Evolutionary conservation across 2,329 filamentous ascomycete genomes (phyloP).

Genomic region (Kalaharituber pfeilii): DNA sequence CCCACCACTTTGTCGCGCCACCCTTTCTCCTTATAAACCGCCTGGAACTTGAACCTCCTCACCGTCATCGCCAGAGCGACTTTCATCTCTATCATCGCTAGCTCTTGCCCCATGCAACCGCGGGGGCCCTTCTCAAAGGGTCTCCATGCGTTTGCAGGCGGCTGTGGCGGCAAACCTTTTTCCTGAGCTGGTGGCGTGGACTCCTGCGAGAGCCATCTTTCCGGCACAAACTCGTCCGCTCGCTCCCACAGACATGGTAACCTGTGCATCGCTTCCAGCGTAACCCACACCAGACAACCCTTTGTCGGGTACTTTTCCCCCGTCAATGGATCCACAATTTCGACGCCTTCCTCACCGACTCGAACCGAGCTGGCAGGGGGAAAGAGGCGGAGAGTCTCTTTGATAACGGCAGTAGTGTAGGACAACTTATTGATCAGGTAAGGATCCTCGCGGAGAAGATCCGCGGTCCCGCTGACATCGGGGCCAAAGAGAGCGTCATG

Average conservation of each 20-base stretch:
- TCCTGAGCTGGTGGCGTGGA: conserved; percentile 24
- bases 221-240: conserved; percentile 16
- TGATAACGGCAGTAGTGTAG: conserved; percentile 37
- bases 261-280: conserved; percentile 18
- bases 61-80: conserved; percentile 35
- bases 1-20: conserved; percentile 25
- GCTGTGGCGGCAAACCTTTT: conserved; percentile 28
- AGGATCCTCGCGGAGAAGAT: conserved; percentile 30
- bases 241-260: conserved; percentile 21
- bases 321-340: conserved; percentile 30
- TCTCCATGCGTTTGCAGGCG: conserved; percentile 36
- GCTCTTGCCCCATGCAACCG: conserved; percentile 41
- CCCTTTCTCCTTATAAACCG: conserved; percentile 27
- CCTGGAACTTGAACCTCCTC: conserved; percentile 35
- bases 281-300: conserved; percentile 30
- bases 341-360: conserved; percentile 25
- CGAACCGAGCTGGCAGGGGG: conserved; percentile 34
- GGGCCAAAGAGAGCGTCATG: conserved; percentile 36
- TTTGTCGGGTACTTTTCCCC: conserved; percentile 31
- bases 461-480: conserved; percentile 27
- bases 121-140: conserved; percentile 39
- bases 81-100: conserved; percentile 36
- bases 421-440: conserved; percentile 34
- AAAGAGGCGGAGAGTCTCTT: conserved; percentile 37
- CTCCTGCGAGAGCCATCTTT: conserved; percentile 25